Base-by-base conservation (phyloP, 164 flowering plant genomes). In the Santalum album region DNA sequence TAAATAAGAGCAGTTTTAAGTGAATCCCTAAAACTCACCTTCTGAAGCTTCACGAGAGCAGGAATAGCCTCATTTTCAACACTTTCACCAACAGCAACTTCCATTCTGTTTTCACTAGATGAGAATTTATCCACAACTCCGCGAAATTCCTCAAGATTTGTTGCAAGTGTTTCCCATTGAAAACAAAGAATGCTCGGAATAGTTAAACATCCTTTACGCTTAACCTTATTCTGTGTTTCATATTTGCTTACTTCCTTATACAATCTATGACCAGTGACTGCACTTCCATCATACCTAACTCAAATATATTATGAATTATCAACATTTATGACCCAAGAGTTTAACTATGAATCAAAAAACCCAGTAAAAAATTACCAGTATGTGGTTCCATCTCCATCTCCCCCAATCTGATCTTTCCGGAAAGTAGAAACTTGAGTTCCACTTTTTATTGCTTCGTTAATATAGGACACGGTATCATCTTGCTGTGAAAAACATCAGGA, bases 151-250 rank as follows among this genome's bases (percentile, higher is more conserved):
- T 82, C 84, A 39, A 87, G 81, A 66, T 82, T 81, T 18, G 96
- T 84, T 24, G 98, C 96, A 54, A 87, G 70, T 51, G 95, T 87
- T 73, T 91, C 83, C 98, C 98, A 91, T 32, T 72, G 68, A 36
- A 25, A 64, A 55, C 12, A 9, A 17, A 19, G 62, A 22, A 44
- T 51, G 2, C 46, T 25, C 39, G 77, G 65, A 25, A 48, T 29
- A 43, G 34, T 32, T 53, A 55, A 23, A 59, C 63, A 53, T 20
- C 65, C 66, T 51, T 67, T 76, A 25, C 65, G 70, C 58, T 64
- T 79, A 19, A 21, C 14, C 45, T 61, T 78, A 17, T 57, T 55
- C 51, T 32, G 66, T 40, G 57, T n/a, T 32, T 71, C 65, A 61
- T 47, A 60, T 19, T 53, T 61, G 0, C 35, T 65, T 47, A 79